Base-by-base conservation (phyloP, 1,284 basidiomycete genomes). In the Volvariella volvacea region DNA sequence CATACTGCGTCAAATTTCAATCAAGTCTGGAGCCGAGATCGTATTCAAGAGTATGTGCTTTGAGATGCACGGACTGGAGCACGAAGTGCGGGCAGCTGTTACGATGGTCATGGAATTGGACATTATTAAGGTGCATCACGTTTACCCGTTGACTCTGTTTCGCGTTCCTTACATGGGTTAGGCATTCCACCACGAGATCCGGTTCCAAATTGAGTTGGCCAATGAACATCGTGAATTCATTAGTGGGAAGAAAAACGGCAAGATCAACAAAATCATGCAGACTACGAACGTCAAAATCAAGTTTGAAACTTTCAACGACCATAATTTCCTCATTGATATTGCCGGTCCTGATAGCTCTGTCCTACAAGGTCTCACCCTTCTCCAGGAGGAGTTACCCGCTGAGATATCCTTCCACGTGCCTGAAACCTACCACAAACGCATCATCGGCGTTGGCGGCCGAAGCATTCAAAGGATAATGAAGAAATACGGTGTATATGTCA, bases 381-480 rank as follows among this genome's bases (percentile, higher is more conserved):
- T 99, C 21, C 92, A 97, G 65, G 95, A 98, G 63, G 95, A 99
- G 65, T 71, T 99, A 15, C 95, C 95, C 1, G 94, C 96, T n/a
- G 95, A 99, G 65, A 89, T 97, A 43, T 97, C 93, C 19, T 99
- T 99, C 79, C 94, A 98, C 66, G 93, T 99, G 6, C 95, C 96
- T 17, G 95, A 99, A 66, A 83, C 84, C 41, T 99, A 98, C 64
- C 95, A 99, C 72, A 99, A 99, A 68, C 89, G 96, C 50, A 99
- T 99, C 63, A 99, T 99, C 55, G 95, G 95, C 49, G 95, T 98
- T 20, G 95, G 93, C 36, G 95, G 95, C 22, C 89, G 94, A 60
- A 99, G 95, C 66, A 99, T 99, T 48, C 95, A 99, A 64, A 82
- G 92, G 49, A 99, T 99, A 65, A 99, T 99, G 95, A 98, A 98